phyloP scores from a whole-genome alignment of 352 stramenopile species.

The Globisporangium camurandrum region DNA sequence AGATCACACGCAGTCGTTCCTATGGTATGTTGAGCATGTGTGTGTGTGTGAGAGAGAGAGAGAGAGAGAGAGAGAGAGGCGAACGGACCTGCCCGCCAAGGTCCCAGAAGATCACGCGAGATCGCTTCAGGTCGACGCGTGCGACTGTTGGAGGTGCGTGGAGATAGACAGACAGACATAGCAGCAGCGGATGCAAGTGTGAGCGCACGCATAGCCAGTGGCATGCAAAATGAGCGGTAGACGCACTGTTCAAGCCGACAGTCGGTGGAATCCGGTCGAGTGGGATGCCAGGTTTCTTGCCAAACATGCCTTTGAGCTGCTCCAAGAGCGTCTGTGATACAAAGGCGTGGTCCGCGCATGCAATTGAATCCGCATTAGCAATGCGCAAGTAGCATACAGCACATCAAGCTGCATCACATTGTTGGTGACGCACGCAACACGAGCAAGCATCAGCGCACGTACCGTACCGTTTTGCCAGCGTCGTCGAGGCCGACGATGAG shows the following conservation, averaged over 20 bases:
- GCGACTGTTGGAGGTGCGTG: slow-evolving; percentile 33
- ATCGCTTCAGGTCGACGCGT: slow-evolving; percentile 77
- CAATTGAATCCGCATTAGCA: not conserved
- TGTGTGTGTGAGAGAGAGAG: not conserved
- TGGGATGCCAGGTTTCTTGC: slow-evolving; percentile 83
- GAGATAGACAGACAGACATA: not conserved
- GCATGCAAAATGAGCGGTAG: not conserved
- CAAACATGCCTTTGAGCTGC: slow-evolving; percentile 87
- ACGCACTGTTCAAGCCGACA: slow-evolving; percentile 85
- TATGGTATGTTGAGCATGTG: slow-evolving; percentile 5
- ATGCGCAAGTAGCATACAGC: not conserved
- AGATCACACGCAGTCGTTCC: slow-evolving; percentile 85
- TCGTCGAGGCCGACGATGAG: slow-evolving; percentile 90
- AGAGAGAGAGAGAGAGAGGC: not conserved
- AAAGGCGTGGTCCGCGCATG: not conserved
- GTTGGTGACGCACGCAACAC: not conserved
- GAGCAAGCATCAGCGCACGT: slow-evolving; percentile 13
- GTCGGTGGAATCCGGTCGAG: slow-evolving; percentile 90
- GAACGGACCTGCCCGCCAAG: slow-evolving; percentile 73
- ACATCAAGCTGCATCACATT: not conserved
- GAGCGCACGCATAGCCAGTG: not conserved
- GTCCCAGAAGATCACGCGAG: slow-evolving; percentile 89
- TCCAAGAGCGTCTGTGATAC: slow-evolving; percentile 75
- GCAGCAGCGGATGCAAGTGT: not conserved
- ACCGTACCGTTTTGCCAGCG: slow-evolving; percentile 88